A percentile compares a stretch with the other conserved stretches of the same genome.
phyloP scores from a whole-genome alignment of 2,329 filamentous ascomycete genomes.

The Lizonia empirigonia region DNA sequence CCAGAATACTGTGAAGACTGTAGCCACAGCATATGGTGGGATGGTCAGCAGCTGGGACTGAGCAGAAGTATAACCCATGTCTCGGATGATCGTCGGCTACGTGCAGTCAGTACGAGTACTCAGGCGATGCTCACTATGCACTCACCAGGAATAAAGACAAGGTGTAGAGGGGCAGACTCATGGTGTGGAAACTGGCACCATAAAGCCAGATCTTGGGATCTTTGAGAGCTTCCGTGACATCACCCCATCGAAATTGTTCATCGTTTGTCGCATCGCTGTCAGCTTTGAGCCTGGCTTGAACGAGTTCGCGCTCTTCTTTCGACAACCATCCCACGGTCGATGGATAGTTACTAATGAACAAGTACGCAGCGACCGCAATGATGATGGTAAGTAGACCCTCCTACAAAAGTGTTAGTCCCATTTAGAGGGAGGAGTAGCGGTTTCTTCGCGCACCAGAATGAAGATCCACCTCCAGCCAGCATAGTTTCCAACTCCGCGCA shows the following conservation, averaged over 20 bases:
- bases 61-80: constrained; percentile 51
- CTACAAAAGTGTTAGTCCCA: constrained; percentile 24
- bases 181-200: constrained; percentile 72
- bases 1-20: constrained; percentile 44
- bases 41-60: constrained; percentile 55
- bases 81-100: constrained; percentile 60
- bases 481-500: constrained; percentile 60
- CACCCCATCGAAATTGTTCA: constrained; percentile 71
- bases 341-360: constrained; percentile 71
- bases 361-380: constrained; percentile 49
- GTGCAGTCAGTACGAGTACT: neutral
- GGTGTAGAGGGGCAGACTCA: constrained; percentile 61
- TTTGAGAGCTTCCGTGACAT: constrained; percentile 66
- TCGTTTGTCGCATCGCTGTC: constrained; percentile 73
- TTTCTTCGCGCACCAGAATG: constrained; percentile 40
- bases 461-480: constrained; percentile 51
- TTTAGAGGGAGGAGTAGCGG: neutral
- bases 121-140: neutral
- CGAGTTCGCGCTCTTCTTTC: constrained; percentile 58
- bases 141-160: constrained; percentile 48
- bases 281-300: constrained; percentile 66
- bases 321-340: constrained; percentile 63
- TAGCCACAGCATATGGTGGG: constrained; percentile 51
- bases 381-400: constrained; percentile 47
- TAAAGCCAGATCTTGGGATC: constrained; percentile 60